Base-by-base conservation (phyloP, 805 yeast species). In the Candida pseudofarinosa region DNA sequence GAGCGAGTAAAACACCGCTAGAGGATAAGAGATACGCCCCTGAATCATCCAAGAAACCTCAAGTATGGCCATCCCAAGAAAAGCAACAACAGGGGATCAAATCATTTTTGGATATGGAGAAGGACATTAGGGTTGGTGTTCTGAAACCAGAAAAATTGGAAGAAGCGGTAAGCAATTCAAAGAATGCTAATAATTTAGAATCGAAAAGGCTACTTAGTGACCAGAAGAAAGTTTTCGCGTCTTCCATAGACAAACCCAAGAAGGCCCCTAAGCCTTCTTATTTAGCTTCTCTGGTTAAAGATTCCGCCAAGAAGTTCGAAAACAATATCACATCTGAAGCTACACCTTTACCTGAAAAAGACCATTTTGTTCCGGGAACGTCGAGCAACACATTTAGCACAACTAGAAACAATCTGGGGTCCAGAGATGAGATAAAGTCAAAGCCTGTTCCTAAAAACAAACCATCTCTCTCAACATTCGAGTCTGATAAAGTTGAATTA, bases 31-130 rank as follows among this genome's bases (percentile, higher is more conserved):
- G 10, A 14, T 10, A 4, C 19, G 17, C 28, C 18, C 16, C 31
- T 17, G n/a, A 33, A 15, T n/a, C n/a, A n/a, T n/a, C n/a, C n/a
- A n/a, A n/a, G n/a, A n/a, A n/a, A n/a, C n/a, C n/a, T n/a, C n/a
- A n/a, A n/a, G n/a, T n/a, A n/a, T n/a, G n/a, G n/a, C 33, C 12
- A 10, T 17, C 5, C 14, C 35, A 16, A 26, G 19, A 17, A 7
- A 26, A 15, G 33, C 26, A 14, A 35, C 35, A 14, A 20, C 39
- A 10, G 28, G 10, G 10, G 17, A 48, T 49, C 35, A 38, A 50
- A 16, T 53, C 62, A 6, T 60, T 60, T 39, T 33, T 51, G 3
- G 55, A 56, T 4, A 48, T 59, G 28, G 63, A 60, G 40, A 31
- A 39, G 2, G 44, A 50, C 4, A 59, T 60, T 19, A 37, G 32